These are phyloP conservation scores for Bruguiera sexangula DNA, from an alignment of 345 rosid genomes.

Conservation along the genomic window DNA sequence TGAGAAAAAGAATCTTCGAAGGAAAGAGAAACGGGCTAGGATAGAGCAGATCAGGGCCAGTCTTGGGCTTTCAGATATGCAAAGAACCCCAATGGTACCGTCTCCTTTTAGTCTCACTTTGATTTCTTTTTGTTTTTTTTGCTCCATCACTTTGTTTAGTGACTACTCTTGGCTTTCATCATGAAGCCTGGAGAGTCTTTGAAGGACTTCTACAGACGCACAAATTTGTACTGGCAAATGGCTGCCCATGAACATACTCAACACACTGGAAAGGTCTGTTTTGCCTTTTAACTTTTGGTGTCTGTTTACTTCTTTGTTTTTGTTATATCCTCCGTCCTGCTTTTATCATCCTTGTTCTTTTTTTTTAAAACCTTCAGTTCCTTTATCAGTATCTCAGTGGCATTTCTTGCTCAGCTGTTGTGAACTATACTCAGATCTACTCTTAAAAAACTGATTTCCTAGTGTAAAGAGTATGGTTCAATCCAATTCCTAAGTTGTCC, in stretches of 20 bases:
- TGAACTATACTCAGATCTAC: too few relatives aligned
- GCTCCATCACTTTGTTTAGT: neutral
- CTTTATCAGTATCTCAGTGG: too few relatives aligned
- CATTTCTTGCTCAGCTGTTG: too few relatives aligned
- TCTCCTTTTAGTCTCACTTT: neutral
- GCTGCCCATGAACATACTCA: slow-evolving; percentile 98
- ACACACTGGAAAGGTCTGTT: slow-evolving; percentile 92
- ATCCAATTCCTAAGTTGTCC: too few relatives aligned
- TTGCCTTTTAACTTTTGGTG: neutral
- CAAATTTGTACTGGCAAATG: slow-evolving; percentile 97
- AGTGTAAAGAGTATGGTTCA: too few relatives aligned
- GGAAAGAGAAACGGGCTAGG: slow-evolving; percentile 92
- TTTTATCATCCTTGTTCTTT: too few relatives aligned
- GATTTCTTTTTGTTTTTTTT: neutral
- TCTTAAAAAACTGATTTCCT: too few relatives aligned
- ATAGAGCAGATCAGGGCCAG: slow-evolving; percentile 93
- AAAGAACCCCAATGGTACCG: slow-evolving; percentile 83
- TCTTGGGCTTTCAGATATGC: slow-evolving; percentile 93
- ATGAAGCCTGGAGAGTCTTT: slow-evolving; percentile 89
- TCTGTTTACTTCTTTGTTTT: neutral
- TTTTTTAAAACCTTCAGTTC: too few relatives aligned
- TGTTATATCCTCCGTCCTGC: too few relatives aligned
- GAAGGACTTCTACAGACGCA: slow-evolving; percentile 87
- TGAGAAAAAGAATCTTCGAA: slow-evolving; percentile 59
- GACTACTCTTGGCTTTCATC: slow-evolving; percentile 16